Conservation (phyloP, 2,329 filamentous ascomycete species). For the Scleromitrula shiraiana region DNA sequence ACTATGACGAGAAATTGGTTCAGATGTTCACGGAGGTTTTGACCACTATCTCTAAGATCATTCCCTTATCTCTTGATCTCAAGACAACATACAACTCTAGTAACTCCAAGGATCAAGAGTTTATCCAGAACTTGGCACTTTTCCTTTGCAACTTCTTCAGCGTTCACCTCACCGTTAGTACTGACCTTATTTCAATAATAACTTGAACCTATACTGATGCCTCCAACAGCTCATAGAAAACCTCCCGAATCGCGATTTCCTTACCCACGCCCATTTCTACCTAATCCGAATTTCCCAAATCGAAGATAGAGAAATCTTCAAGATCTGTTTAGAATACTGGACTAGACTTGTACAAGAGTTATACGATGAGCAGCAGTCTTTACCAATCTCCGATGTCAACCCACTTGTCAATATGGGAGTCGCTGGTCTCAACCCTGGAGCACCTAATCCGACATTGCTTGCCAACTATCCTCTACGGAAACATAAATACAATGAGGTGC, state of each 20-base stretch:
- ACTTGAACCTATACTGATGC: conserved; percentile 15
- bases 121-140: conserved; percentile 91
- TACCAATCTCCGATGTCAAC: conserved; percentile 89
- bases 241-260: conserved; percentile 87
- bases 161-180: conserved; percentile 71
- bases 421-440: conserved; percentile 66
- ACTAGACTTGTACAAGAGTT: conserved; percentile 96
- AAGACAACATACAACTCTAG: conserved; percentile 87
- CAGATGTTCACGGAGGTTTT: conserved; percentile 98
- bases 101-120: conserved; percentile 91
- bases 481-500: conserved; percentile 92
- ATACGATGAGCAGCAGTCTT: conserved; percentile 97
- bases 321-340: conserved; percentile 99
- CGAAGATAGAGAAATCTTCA: conserved; percentile 98
- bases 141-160: conserved; percentile 97
- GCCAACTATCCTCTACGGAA: conserved; percentile 90
- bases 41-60: conserved; percentile 86
- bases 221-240: conserved; percentile 74
- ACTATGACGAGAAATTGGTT: conserved; percentile 91
- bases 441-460: conserved; percentile 75
- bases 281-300: conserved; percentile 98
- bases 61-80: conserved; percentile 81
- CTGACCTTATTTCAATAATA: not conserved
- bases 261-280: conserved; percentile 95
- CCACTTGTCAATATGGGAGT: conserved; percentile 75